These are phyloP conservation scores for Heterobasidion irregulare DNA, from an alignment of 1,284 basidiomycete species.

Conservation along the genomic window DNA sequence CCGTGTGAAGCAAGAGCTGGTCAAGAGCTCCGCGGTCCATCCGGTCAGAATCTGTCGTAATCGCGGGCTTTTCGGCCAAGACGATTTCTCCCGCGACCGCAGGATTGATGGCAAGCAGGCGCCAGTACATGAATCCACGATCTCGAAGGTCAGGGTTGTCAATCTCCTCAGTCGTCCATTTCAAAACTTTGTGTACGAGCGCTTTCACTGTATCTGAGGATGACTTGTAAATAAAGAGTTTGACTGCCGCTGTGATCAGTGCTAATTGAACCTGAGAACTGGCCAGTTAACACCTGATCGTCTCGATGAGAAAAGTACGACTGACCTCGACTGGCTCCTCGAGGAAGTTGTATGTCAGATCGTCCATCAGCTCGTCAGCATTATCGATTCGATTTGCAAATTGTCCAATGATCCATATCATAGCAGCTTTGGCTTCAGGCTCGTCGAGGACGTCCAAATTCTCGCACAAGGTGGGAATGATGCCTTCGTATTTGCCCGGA, in stretches of 20 bases:
- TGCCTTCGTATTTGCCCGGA: constrained; percentile 92
- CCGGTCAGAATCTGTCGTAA: constrained; percentile 95
- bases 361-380: constrained; percentile 90
- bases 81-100: constrained; percentile 86
- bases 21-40: constrained; percentile 96
- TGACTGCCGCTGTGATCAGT: constrained; percentile 91
- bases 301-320: constrained; percentile 3
- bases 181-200: constrained; percentile 91
- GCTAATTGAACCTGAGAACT: constrained; percentile 85
- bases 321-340: constrained; percentile 88
- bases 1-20: constrained; percentile 77
- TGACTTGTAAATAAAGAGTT: constrained; percentile 92
- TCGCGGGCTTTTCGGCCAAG: constrained; percentile 90
- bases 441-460: constrained; percentile 91
- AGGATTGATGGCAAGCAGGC: constrained; percentile 91
- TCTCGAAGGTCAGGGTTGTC: constrained; percentile 97
- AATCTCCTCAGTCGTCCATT: constrained; percentile 95
- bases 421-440: constrained; percentile 92
- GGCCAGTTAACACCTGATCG: not conserved
- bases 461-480: constrained; percentile 89
- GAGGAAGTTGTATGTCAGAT: constrained; percentile 85
- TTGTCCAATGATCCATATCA: constrained; percentile 98
- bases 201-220: constrained; percentile 81
- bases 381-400: constrained; percentile 96
- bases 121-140: constrained; percentile 99